Base-by-base conservation (phyloP, 148 eudicot species). In the Rhododendron kiyosumense region DNA sequence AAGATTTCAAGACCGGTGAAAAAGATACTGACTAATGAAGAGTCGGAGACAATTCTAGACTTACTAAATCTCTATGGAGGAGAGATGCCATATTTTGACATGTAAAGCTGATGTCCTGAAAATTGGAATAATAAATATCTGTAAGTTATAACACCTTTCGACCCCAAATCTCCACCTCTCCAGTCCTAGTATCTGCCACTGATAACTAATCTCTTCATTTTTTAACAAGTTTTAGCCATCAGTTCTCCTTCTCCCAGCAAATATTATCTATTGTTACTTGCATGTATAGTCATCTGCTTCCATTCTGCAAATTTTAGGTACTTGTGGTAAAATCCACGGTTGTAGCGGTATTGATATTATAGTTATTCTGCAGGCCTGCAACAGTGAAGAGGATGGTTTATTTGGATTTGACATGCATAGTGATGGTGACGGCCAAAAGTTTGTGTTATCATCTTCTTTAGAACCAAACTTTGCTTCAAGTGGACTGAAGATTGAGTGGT, bases 381-480 rank as follows among this genome's bases (percentile, higher is more conserved):
- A 95, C 73, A 78, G 83, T 85, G 98, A 92, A 88, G 95, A 94
- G 54, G 98, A 97, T 82, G 98, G 98, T 81, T 89, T 95, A 85
- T 95, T 95, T 88, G 91, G 93, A 79, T 97, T 95, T 85, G 98
- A 97, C 92, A 79, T 93, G 94, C 98, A 97, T 83, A 96, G 98
- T 91, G 98, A 97, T 73, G 99, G 98, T 51, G 98, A 94, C 18
- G 98, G 98, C 82, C 83, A 86, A 84, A 94, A 95, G 99, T 97
- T 86, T 79, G 90, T 85, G 54, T 61, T 77, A 36, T 73, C 51
- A 20, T 28, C 61, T 46, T 52, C 20, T 45, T 24, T 7, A 12
- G 65, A 22, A 34, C 12, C 34, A 71, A 38, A 46, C 13, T 52
- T 20, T 32, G 46, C 46, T 38, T 83, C 45, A 34, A 65, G 18